Conservation (phyloP, 805 yeast species). For the Saccharomycopsis malanga region DNA sequence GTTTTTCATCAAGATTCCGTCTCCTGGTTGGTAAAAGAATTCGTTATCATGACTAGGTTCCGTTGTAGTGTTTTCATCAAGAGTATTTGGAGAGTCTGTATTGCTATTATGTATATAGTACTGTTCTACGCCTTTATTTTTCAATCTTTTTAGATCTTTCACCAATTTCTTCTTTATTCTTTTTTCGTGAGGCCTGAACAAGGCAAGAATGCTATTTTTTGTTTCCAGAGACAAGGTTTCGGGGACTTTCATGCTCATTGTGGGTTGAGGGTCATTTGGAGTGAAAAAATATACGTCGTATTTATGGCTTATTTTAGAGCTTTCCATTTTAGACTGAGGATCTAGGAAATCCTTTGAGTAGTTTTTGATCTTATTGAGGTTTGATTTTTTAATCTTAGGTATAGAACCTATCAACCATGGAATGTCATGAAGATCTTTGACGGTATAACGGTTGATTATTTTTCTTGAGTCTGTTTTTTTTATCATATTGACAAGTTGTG, state of each 20-base stretch:
- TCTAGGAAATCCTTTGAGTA: constrained; percentile 22
- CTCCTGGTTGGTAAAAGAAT: constrained; percentile 37
- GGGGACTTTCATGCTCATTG: background rate
- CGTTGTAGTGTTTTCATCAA: background rate
- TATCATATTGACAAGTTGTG: constrained; percentile 2
- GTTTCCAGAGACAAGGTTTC: constrained; percentile 8
- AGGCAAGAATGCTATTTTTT: constrained; percentile 30
- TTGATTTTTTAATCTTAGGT: constrained; percentile 36
- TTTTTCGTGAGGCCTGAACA: constrained; percentile 37
- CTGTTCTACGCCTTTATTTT: constrained; percentile 11
- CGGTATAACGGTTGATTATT: constrained; percentile 27
- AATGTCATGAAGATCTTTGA: constrained; percentile 26
- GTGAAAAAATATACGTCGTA: constrained; percentile 23
- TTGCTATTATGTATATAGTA: constrained; percentile 4
- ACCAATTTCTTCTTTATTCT: constrained; percentile 34
- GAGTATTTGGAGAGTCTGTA: background rate
- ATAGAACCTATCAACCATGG: constrained; percentile 40
- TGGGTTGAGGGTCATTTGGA: constrained; percentile 1
- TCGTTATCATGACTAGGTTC: background rate
- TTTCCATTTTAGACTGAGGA: constrained; percentile 12
- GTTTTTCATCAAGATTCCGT: constrained; percentile 43
- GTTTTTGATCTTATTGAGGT: constrained; percentile 27
- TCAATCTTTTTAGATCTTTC: constrained; percentile 29
- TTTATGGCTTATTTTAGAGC: constrained; percentile 23
- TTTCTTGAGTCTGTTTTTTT: constrained; percentile 4